These are phyloP conservation scores for Podila epicladia DNA, from an alignment of 192 early-diverging fungal species.

Conservation along the genomic window DNA sequence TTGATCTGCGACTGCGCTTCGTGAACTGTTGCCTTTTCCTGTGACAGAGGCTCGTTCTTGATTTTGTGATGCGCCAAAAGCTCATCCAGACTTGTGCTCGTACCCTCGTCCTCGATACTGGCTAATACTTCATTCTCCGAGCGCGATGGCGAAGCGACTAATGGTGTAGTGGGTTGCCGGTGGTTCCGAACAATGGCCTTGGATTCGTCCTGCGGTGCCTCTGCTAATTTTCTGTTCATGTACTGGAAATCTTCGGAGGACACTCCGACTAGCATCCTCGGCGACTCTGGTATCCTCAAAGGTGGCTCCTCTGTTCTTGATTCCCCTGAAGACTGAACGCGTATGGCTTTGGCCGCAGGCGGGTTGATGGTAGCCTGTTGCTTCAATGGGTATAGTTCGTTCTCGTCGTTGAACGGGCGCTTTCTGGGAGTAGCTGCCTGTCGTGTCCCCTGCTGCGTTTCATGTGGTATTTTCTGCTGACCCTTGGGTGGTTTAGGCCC, in stretches of 20 bases:
- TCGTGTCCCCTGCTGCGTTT: not conserved
- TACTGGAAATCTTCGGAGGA: not conserved
- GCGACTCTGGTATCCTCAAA: not conserved
- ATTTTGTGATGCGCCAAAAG: not conserved
- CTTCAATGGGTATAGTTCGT: not conserved
- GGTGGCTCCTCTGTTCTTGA: not conserved
- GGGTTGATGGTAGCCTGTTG: not conserved
- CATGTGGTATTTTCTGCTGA: not conserved
- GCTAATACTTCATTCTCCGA: not conserved
- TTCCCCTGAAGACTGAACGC: not conserved
- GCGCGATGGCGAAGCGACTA: not conserved
- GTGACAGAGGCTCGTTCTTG: not conserved
- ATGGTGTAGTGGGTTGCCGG: not conserved
- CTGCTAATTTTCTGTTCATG: not conserved
- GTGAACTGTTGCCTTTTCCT: too few relatives aligned
- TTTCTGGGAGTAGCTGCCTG: not conserved
- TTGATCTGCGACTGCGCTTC: too few relatives aligned
- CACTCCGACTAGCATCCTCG: not conserved
- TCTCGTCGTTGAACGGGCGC: not conserved
- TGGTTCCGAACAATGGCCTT: not conserved
- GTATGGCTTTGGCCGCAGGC: not conserved
- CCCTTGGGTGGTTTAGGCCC: not conserved
- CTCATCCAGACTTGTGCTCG: not conserved
- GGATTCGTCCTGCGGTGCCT: not conserved
- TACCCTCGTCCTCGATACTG: not conserved